These are phyloP conservation scores for Primulina eburnea DNA, from an alignment of 257 asterid genomes.

Conservation along the genomic window DNA sequence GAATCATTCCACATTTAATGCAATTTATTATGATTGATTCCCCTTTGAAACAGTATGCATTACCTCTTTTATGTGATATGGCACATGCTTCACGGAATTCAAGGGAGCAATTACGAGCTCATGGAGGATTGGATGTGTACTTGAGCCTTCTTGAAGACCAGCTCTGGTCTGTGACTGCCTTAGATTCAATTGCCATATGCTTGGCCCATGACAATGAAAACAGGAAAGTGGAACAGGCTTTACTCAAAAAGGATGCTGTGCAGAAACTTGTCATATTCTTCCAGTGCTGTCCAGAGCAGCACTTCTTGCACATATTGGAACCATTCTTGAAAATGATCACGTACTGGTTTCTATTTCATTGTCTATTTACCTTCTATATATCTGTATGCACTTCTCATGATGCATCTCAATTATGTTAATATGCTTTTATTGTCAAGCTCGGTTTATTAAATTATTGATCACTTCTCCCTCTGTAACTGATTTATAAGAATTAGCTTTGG, in stretches of 20 bases:
- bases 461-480: neutral
- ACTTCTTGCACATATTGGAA: slow-evolving; percentile 92
- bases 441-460: neutral
- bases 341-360: slow-evolving; percentile 40
- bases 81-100: slow-evolving; percentile 99
- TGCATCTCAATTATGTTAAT: slow-evolving; percentile 10
- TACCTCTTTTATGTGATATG: slow-evolving; percentile 96
- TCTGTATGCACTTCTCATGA: neutral
- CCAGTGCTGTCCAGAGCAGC: slow-evolving; percentile 87
- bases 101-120: slow-evolving; percentile 97
- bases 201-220: slow-evolving; percentile 95
- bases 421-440: neutral
- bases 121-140: slow-evolving; percentile 94
- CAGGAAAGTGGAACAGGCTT: slow-evolving; percentile 90
- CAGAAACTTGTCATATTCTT: slow-evolving; percentile 91
- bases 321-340: slow-evolving; percentile 96
- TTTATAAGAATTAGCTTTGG: neutral
- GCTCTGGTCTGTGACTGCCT: slow-evolving; percentile 92
- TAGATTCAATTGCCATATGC: slow-evolving; percentile 97
- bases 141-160: slow-evolving; percentile 93
- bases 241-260: slow-evolving; percentile 83
- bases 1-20: slow-evolving; percentile 96
- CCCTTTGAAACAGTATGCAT: slow-evolving; percentile 81
- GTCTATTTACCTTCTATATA: neutral
- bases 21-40: slow-evolving; percentile 87